Conservation (phyloP, 1,284 basidiomycete species). For the Cryptococcus jaspeensis region DNA sequence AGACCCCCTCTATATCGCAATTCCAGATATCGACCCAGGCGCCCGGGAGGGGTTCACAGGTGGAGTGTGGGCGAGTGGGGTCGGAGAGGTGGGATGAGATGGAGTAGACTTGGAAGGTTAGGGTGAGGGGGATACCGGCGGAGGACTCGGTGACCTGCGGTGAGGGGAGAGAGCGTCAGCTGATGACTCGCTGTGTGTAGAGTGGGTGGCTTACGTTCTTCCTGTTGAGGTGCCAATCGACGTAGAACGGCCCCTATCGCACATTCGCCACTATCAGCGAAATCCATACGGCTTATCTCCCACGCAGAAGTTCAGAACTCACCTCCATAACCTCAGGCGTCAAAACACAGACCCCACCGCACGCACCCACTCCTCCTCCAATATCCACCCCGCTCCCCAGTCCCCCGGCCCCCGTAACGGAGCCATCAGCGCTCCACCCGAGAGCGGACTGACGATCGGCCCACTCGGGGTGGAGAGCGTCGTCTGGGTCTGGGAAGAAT, state of each 20-base stretch:
- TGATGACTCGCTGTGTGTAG: slow-evolving; percentile 18
- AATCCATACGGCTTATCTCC: background rate
- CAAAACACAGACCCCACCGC: slow-evolving; percentile 19
- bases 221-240: slow-evolving; percentile 17
- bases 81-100: slow-evolving; percentile 15
- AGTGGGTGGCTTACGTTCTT: too few relatives aligned
- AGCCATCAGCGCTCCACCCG: background rate
- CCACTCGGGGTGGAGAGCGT: slow-evolving; percentile 16
- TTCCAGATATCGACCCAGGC: slow-evolving; percentile 29
- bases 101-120: slow-evolving; percentile 16
- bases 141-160: slow-evolving; percentile 18
- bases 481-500: slow-evolving; percentile 8
- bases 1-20: slow-evolving; percentile 17
- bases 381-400: background rate
- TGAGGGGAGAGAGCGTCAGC: background rate
- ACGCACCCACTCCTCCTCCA: slow-evolving; percentile 6
- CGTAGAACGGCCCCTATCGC: slow-evolving; percentile 26
- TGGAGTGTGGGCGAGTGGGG: slow-evolving; percentile 1
- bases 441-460: slow-evolving; percentile 13
- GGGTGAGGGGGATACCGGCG: slow-evolving; percentile 17
- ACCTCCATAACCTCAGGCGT: slow-evolving; percentile 22
- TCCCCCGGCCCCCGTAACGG: too few relatives aligned
- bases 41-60: slow-evolving; percentile 14
- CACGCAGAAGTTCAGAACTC: too few relatives aligned
- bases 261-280: background rate